Percentiles rank a stretch among this genome's conserved stretches.
These are phyloP conservation scores for Yamadazyma olivae DNA, from an alignment of 805 yeast species.

Conservation along the genomic window DNA sequence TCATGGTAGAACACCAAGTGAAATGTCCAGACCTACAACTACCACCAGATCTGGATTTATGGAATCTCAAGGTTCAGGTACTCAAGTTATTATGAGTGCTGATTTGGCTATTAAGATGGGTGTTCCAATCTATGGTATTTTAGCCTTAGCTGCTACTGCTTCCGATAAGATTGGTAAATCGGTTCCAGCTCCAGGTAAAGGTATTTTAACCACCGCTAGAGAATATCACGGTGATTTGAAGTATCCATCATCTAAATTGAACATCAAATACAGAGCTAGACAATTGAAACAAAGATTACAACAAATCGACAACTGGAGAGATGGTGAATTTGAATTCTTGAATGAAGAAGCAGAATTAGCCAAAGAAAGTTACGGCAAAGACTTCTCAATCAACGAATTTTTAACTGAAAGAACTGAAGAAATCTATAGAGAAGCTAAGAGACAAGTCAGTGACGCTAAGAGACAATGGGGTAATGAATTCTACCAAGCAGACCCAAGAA, in stretches of 20 bases:
- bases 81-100: conserved; percentile 94
- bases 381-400: conserved; percentile 46
- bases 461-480: conserved; percentile 94
- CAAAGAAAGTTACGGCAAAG: conserved; percentile 50
- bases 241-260: conserved; percentile 76
- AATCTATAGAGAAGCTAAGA: conserved; percentile 76
- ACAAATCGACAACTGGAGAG: conserved; percentile 84
- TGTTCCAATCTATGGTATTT: conserved; percentile 95
- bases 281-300: conserved; percentile 76
- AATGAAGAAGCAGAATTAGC: conserved; percentile 65
- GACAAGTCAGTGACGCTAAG: conserved; percentile 86
- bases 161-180: conserved; percentile 98
- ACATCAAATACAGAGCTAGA: conserved; percentile 89
- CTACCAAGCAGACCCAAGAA: conserved; percentile 85
- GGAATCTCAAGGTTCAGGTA: conserved; percentile 99
- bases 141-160: conserved; percentile 95
- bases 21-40: conserved; percentile 98
- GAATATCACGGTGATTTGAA: conserved; percentile 82
- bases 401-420: conserved; percentile 83
- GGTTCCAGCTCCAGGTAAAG: conserved; percentile 99
- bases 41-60: conserved; percentile 95
- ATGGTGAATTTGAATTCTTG: conserved; percentile 68
- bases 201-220: conserved; percentile 96
- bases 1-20: conserved; percentile 96
- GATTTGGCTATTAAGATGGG: conserved; percentile 96